phyloP scores from a whole-genome alignment of 2,329 filamentous ascomycete genomes.

The Paecilomyces niveus region DNA sequence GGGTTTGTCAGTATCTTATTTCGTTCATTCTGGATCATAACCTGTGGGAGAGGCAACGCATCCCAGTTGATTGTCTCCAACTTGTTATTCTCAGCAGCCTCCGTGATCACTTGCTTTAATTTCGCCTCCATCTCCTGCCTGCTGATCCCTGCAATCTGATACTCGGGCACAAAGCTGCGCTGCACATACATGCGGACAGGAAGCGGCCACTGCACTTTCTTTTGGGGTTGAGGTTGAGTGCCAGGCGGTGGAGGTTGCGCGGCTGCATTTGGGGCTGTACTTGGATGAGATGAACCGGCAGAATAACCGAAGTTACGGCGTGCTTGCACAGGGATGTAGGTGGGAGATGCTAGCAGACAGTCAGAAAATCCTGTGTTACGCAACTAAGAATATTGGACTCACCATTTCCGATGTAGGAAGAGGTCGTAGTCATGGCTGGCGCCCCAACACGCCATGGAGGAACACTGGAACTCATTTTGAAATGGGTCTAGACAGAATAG shows the following conservation, averaged over 20 bases:
- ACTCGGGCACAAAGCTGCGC: conserved; percentile 72
- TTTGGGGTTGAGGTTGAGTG: conserved; percentile 36
- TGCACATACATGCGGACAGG: conserved; percentile 85
- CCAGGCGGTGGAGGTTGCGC: conserved; percentile 22
- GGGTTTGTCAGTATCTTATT: conserved; percentile 41
- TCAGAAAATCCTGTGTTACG: neutral
- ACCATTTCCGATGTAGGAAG: conserved; percentile 25
- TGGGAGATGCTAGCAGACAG: conserved; percentile 37
- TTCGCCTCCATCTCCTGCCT: conserved; percentile 72
- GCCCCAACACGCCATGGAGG: conserved; percentile 33
- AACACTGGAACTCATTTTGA: conserved; percentile 31
- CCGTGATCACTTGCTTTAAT: conserved; percentile 77
- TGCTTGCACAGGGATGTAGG: conserved; percentile 56
- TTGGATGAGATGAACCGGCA: conserved; percentile 14
- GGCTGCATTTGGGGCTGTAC: conserved; percentile 4
- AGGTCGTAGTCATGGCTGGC: conserved; percentile 19
- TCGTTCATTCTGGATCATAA: conserved; percentile 68
- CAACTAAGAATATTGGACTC: conserved; percentile 9
- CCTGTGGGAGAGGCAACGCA: conserved; percentile 73
- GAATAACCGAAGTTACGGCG: conserved; percentile 52
- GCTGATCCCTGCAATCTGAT: conserved; percentile 56
- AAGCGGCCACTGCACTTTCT: conserved; percentile 66
- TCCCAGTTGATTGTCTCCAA: conserved; percentile 77
- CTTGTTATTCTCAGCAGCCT: conserved; percentile 65
- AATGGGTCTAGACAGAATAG: conserved; percentile 7